Conservation (phyloP, 2,329 filamentous ascomycete genomes). For the Gliomastix tumulicola region DNA sequence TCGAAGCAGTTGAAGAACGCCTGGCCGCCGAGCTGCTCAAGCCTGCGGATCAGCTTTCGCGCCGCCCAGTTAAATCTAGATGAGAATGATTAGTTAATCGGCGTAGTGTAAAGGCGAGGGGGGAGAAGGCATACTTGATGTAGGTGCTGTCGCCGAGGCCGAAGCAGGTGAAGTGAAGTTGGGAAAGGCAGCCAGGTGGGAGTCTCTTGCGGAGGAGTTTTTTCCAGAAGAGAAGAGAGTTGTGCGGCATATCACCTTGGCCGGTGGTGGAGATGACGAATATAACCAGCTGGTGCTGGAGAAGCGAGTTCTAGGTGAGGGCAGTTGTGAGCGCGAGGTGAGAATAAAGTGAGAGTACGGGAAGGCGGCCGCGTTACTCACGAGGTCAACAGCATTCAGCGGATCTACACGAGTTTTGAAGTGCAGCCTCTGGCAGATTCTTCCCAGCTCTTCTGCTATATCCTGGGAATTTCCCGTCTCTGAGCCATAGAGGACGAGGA, state of each 20-base stretch:
- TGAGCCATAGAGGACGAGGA: slow-evolving; percentile 81
- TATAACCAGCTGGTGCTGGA: slow-evolving; percentile 54
- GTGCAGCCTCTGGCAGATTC: slow-evolving; percentile 66
- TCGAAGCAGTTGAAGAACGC: slow-evolving; percentile 75
- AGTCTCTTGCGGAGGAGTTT: slow-evolving; percentile 74
- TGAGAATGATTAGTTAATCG: no score
- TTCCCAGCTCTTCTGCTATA: slow-evolving; percentile 76
- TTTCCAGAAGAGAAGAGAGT: slow-evolving; percentile 78
- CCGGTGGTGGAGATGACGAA: slow-evolving; percentile 89
- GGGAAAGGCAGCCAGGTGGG: slow-evolving; percentile 58
- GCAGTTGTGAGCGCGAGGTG: slow-evolving; percentile 1
- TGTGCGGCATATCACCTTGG: slow-evolving; percentile 86
- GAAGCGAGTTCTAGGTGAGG: slow-evolving; percentile 36
- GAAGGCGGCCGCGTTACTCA: slow-evolving; percentile 35
- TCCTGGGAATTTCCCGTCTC: slow-evolving; percentile 95
- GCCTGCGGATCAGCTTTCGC: slow-evolving; percentile 76
- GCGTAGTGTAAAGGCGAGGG: no score
- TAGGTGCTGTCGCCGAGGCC: slow-evolving; percentile 94
- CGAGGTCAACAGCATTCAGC: slow-evolving; percentile 69
- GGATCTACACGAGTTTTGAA: slow-evolving; percentile 72
- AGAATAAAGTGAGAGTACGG: neutral
- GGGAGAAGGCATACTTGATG: slow-evolving; percentile 72
- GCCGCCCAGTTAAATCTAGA: slow-evolving; percentile 85
- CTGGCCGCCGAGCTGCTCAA: slow-evolving; percentile 75
- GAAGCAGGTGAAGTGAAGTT: slow-evolving; percentile 74